Base-by-base conservation (phyloP, 345 rosid genomes). In the Atalantia buxifolia region DNA sequence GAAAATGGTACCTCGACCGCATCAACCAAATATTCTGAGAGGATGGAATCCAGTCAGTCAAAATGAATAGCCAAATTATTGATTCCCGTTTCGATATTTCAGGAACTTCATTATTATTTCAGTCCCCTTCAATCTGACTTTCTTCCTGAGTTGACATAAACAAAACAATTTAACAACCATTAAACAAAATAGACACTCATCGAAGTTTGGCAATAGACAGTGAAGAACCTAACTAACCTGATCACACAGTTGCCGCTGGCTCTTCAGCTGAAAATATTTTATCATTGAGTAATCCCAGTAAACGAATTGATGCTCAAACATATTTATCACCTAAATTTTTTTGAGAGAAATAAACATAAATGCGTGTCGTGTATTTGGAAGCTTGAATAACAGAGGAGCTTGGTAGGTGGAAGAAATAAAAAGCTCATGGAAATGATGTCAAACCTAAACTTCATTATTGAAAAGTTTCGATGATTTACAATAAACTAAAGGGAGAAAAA, bases 1-100 rank as follows among this genome's bases (percentile, higher is more conserved):
- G 62, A 25, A 65, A 30, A 35, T n/a, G 1, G 45, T 82, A 88
- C 91, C 91, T 85, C 78, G 66, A 88, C 85, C 25, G 88, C 85
- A 79, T 79, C 85, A 5, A 88, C 87, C 18, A 88, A 80, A 75
- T 75, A 86, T 72, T 82, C 88, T 31, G 91, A 88, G 76, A 88
- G 76, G 69, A 88, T 16, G 24, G 91, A 77, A 88, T 87, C 83
- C 86, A 86, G 3, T 69, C 13, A 36, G 91, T 86, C 77, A 88
- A 65, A 71, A 86, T 24, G 19, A 78, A 74, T 48, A 88, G 81
- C 89, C 91, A 86, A 22, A 69, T 71, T 76, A 86, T 79, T 74
- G 89, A 78, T 83, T 86, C 87, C 87, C 85, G 77, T 74, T 72
- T 77, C 53, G 86, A 80, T 53, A 88, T 83, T 71, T 82, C 89